Conservation (phyloP, 805 yeast species). For the Pichia gijzeniarum region DNA sequence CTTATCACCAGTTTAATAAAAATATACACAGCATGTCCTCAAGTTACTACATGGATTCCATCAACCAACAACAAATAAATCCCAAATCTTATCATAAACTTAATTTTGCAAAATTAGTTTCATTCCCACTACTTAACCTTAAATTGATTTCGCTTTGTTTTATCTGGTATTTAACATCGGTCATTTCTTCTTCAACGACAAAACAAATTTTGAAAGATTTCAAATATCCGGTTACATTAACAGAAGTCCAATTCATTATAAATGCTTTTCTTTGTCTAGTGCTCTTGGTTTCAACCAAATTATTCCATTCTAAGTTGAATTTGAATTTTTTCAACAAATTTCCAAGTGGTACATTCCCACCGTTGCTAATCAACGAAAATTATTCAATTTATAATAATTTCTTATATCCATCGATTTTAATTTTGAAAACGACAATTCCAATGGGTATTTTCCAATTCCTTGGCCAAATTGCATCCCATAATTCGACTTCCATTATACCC, state of each 20-base stretch:
- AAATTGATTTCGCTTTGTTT: slow-evolving; percentile 44
- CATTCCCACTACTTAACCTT: slow-evolving; percentile 24
- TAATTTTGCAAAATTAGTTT: neutral
- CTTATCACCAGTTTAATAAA: neutral
- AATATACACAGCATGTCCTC: neutral
- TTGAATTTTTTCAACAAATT: slow-evolving; percentile 24
- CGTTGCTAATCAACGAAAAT: slow-evolving; percentile 26
- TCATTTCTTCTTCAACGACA: slow-evolving; percentile 74
- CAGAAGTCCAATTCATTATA: slow-evolving; percentile 78
- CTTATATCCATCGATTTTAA: slow-evolving; percentile 45
- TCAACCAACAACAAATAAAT: neutral
- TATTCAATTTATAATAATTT: slow-evolving; percentile 33
- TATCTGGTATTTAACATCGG: slow-evolving; percentile 76
- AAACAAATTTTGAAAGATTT: slow-evolving; percentile 67
- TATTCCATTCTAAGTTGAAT: slow-evolving; percentile 2
- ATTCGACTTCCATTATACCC: slow-evolving; percentile 86
- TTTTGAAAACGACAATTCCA: slow-evolving; percentile 69
- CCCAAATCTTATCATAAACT: neutral
- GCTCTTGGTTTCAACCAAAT: slow-evolving; percentile 22
- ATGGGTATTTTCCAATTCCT: slow-evolving; percentile 92
- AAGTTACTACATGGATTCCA: slow-evolving; percentile 1
- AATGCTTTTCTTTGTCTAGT: slow-evolving; percentile 56
- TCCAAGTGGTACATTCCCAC: slow-evolving; percentile 49
- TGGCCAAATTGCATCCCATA: slow-evolving; percentile 88
- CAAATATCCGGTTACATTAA: slow-evolving; percentile 79